Conservation (phyloP, 1,139 yeast species). For the Hanseniaspora uvarum region DNA sequence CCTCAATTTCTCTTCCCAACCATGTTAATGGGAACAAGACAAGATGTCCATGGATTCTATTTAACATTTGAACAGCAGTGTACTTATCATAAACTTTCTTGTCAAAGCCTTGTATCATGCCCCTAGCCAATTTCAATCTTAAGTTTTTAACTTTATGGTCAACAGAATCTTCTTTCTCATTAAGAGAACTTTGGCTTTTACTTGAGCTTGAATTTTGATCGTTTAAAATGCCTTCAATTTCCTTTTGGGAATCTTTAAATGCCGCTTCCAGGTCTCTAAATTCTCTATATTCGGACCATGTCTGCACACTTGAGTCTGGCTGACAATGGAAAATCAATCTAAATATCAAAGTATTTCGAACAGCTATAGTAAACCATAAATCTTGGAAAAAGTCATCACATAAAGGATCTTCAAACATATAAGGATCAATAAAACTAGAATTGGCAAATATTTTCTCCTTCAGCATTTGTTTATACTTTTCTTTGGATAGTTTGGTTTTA, state of each 20-base stretch:
- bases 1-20: slow-evolving; percentile 75
- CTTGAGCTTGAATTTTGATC: not conserved
- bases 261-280: slow-evolving; percentile 49
- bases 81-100: slow-evolving; percentile 59
- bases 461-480: slow-evolving; percentile 16
- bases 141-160: slow-evolving; percentile 20
- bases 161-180: slow-evolving; percentile 17
- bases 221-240: slow-evolving; percentile 28
- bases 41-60: slow-evolving; percentile 75
- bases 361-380: slow-evolving; percentile 77
- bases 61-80: slow-evolving; percentile 64
- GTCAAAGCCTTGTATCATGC: slow-evolving; percentile 27
- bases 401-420: slow-evolving; percentile 76
- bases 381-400: slow-evolving; percentile 71
- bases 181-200: slow-evolving; percentile 10
- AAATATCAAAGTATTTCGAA: slow-evolving; percentile 70
- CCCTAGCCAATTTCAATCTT: slow-evolving; percentile 28
- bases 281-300: slow-evolving; percentile 84
- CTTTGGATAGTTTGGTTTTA: slow-evolving; percentile 17
- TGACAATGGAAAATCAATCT: slow-evolving; percentile 85
- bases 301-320: slow-evolving; percentile 78
- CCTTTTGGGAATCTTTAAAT: slow-evolving; percentile 44
- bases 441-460: slow-evolving; percentile 21
- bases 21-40: slow-evolving; percentile 87
- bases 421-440: slow-evolving; percentile 67